Evolutionary conservation across 2,329 filamentous ascomycete species (phyloP), one percentile per base, ranked within the genome.

Genomic region (Pseudodiploospora longispora): DNA sequence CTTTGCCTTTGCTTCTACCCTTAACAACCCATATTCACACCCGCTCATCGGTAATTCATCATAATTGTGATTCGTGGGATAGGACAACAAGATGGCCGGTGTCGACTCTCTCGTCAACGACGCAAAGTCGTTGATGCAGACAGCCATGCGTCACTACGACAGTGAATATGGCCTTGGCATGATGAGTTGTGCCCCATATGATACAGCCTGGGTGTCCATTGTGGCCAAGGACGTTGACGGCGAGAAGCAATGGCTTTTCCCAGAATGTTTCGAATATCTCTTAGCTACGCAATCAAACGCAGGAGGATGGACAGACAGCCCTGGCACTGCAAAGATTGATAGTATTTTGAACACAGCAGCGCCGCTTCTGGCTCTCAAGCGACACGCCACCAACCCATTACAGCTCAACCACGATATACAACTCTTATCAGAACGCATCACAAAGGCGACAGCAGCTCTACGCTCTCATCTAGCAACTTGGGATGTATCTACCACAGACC

Each of bases 141-240:
- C 34, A 30, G 36, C 38, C 28, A 10, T 46, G 29, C 29, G 34
- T 8, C 6, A 38, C 39, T 42, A 42, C 30, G 29, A 38, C 19
- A 10, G 31, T 35, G 10, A 41, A n/a, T 31, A 28, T 10, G 46
- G 46, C 33, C 38, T 36, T 28, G 39, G 42, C 30, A 32, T 42
- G 3, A 45, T 45, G 46, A 45, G 38, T 33, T 38, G 34, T 31
- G 38, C 38, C 8, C 8, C 32, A 7, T 50, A 52, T 30, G 50
- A 52, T 35, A 52, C 50, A n/a, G 50, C 50, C 36, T 50, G 50
- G 50, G 45, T 50, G n/a, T 30, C 47, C 8, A 31, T 52, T 30
- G 41, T 52, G 12, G 10, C 47, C 32, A 48, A 47, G 38, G 30
- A 38, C n/a, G 12, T n/a, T 19, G 28, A 30, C 12, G 19, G 40